Base-by-base conservation (phyloP, 2,329 filamentous ascomycete genomes). In the Penicillium verrucosum region DNA sequence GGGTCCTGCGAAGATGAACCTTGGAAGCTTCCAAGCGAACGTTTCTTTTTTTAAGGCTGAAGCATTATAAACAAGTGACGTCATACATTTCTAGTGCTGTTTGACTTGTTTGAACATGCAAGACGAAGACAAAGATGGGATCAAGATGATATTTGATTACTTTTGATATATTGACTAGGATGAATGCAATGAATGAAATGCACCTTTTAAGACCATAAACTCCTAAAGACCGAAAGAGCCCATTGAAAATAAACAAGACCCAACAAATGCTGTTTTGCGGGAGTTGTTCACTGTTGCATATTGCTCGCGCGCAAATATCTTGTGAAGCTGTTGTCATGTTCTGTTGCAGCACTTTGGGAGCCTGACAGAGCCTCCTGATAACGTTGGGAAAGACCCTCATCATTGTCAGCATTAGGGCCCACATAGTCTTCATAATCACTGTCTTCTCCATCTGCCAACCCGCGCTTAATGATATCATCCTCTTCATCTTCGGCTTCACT, bases 311-410 rank as follows among this genome's bases (percentile, higher is more conserved):
- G 71, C 59, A 82, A 63, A 60, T 82, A 82, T 62, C 80, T 73
- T 25, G 78, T 74, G 66, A 83, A 81, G 61, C 79, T 82, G 59
- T 78, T 73, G 58, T 83, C 81, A 45, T 80, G 73, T 54, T 77
- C 75, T 11, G 73, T 72, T 18, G 69, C 69, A 12, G 63, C 67
- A 45, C 67, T 68, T 48, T 73, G 69, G 32, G 68, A 83, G 12
- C 85, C 83, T 37, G 81, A 79, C 67, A 95, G 78, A 0, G 92
- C 90, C 42, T 89, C 83, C 70, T 89, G 82, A 71, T 97, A 97
- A 61, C 91, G 81, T 48, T 85, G 79, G 68, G 89, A 85, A 45
- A 96, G 79, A 2, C 89, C 86, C 59, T 87, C 82, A 59, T 84
- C 81, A 61, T 85, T 81, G 25, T 77, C 76, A 57, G 85, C 84